A percentile compares a stretch with the other conserved stretches of the same genome.
Evolutionary conservation across 2,329 filamentous ascomycete genomes (phyloP).

Genomic region (Cryphonectria japonica): DNA sequence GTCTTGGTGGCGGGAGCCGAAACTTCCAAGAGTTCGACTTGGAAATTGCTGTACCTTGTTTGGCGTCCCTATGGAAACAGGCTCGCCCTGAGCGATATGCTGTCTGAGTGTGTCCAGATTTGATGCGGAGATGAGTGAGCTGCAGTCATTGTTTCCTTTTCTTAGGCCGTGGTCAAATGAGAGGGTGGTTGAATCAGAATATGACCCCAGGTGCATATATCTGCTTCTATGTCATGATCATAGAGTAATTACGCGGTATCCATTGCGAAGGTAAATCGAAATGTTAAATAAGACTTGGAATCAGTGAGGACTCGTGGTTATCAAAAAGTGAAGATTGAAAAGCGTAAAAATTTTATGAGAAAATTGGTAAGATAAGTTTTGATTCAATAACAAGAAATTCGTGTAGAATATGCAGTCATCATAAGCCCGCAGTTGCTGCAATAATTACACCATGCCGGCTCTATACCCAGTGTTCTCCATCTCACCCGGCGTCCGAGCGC

Average conservation of each 20-base stretch:
- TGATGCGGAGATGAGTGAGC: not conserved
- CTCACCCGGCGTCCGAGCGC: conserved; percentile 15
- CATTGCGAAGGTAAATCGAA: not conserved
- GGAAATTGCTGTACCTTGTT: not conserved
- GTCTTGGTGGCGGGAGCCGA: not conserved
- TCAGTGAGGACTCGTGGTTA: not conserved
- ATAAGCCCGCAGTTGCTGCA: conserved; percentile 19
- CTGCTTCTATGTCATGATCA: not conserved
- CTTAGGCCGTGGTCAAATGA: not conserved
- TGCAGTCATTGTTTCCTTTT: not conserved
- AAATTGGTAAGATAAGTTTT: conserved; percentile 11
- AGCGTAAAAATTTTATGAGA: not conserved
- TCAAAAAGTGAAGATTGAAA: no score
- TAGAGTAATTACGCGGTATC: not conserved
- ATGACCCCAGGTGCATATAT: not conserved
- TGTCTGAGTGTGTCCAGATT: not conserved
- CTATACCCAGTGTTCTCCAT: conserved; percentile 22
- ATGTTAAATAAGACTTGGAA: not conserved
- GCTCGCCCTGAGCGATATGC: not conserved
- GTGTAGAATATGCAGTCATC: conserved; percentile 25
- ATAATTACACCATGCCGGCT: conserved; percentile 14
- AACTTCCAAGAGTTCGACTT: not conserved
- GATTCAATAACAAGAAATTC: conserved; percentile 19
- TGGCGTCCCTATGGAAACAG: no score
- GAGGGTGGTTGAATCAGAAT: not conserved